Evolutionary conservation across 768 basidiomycete genomes (phyloP), one percentile per base, ranked within the genome.

Genomic region (Lactarius trivialis): DNA sequence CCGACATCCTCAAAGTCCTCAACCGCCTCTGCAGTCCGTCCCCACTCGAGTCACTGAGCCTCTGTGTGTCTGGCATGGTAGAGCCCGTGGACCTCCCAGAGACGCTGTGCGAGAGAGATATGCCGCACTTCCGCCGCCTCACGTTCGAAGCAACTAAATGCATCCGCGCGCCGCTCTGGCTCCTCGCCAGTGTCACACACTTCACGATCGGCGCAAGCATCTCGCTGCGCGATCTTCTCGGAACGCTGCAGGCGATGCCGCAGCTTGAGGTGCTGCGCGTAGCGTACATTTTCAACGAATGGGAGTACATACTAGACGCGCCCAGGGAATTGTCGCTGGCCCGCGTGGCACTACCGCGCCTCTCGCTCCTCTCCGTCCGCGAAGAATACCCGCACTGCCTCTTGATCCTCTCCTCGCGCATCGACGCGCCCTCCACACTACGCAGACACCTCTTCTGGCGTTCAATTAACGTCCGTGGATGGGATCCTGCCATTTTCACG

Each of bases 371-470:
- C n/a, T n/a, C n/a, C 6, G 55, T 64, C 58, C 37, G 49, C 7
- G 54, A 55, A 9, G 55, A n/a, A 9, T 30, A 37, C 6, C 49
- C 54, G 9, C 39, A 54, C 1, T 32, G 48, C 4, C 51, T 64
- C 54, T 54, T 51, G 37, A 4, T 43, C 12, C 63, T 64, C 24
- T 15, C 51, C 9, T 30, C 30, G 33, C 54, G 15, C 32, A 56
- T 64, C 48, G 58, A 60, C 26, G 58, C 39, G 0, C 63, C 58
- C 17, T 12, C 45, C 6, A 64, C 63, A 1, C 48, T 64, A 26
- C 63, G 63, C 48, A 33, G 54, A 30, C 53, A 55, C 48, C 12
- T 64, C 32, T 56, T 60, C 54, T 64, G 62, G 62, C 62, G 58
- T 5, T 30, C 6, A n/a, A n/a, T n/a, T 30, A 6, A 3, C 30